Conservation (phyloP, 805 yeast genomes). For the Saccharomycopsis malanga region DNA sequence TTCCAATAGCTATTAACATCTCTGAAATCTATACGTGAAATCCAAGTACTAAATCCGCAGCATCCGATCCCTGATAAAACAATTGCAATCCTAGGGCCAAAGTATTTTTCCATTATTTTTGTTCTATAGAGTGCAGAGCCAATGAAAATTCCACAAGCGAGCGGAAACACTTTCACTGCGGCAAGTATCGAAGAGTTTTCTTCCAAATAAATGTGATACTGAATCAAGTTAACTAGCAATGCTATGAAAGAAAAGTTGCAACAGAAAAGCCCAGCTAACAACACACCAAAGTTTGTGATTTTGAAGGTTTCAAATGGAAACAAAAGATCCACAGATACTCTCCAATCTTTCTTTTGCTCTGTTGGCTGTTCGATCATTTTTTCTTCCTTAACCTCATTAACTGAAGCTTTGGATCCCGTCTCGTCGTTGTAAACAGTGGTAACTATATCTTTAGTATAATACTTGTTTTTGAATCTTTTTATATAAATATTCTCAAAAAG, state of each 20-base stretch:
- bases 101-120: background rate
- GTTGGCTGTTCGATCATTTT: background rate
- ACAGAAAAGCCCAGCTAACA: slow-evolving; percentile 4
- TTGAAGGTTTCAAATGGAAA: slow-evolving; percentile 13
- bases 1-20: slow-evolving; percentile 12
- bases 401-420: background rate
- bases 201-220: slow-evolving; percentile 11
- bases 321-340: slow-evolving; percentile 1
- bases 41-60: slow-evolving; percentile 20
- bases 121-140: slow-evolving; percentile 20
- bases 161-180: slow-evolving; percentile 12
- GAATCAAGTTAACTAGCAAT: background rate
- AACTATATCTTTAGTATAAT: background rate
- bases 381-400: background rate
- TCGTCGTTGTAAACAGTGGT: background rate
- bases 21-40: slow-evolving; percentile 9
- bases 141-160: background rate
- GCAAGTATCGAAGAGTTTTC: slow-evolving; percentile 4
- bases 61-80: background rate
- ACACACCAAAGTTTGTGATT: slow-evolving; percentile 9
- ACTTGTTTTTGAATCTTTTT: slow-evolving; percentile 19
- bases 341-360: slow-evolving; percentile 22
- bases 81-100: background rate
- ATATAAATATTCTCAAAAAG: slow-evolving; percentile 29
- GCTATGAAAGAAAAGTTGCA: slow-evolving; percentile 1